A percentile compares a stretch with the other conserved stretches of the same genome.
Conservation (phyloP, 2,329 filamentous ascomycete genomes). For the Sporothrix luriei region DNA sequence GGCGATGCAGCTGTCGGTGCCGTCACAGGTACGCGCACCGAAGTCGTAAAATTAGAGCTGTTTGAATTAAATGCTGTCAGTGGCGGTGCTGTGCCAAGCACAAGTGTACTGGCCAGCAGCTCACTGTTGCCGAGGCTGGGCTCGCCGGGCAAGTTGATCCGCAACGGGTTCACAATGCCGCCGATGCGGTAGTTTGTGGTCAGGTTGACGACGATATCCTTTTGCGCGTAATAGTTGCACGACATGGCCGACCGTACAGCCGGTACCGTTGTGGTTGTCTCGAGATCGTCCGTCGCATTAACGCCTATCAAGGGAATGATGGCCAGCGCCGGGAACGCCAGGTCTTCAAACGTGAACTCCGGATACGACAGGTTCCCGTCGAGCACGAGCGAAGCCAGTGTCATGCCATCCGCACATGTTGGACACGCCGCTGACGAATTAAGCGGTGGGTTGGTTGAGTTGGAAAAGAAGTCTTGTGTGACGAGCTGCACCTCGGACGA, state of each 20-base stretch:
- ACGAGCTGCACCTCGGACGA: slow-evolving; percentile 38
- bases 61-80: background rate
- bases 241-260: slow-evolving; percentile 43
- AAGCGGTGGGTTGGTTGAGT: slow-evolving; percentile 32
- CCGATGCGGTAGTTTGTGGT: slow-evolving; percentile 35
- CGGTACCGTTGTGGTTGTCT: slow-evolving; percentile 39
- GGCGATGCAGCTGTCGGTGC: background rate
- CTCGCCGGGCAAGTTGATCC: slow-evolving; percentile 37
- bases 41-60: background rate
- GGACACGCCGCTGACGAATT: slow-evolving; percentile 27
- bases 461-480: slow-evolving; percentile 42
- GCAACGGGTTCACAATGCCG: slow-evolving; percentile 35
- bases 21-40: background rate
- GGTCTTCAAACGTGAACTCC: slow-evolving; percentile 44
- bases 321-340: slow-evolving; percentile 40
- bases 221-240: slow-evolving; percentile 37
- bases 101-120: slow-evolving; percentile 35
- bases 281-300: slow-evolving; percentile 33
- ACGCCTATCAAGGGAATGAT: slow-evolving; percentile 32
- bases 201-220: slow-evolving; percentile 38
- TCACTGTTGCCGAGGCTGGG: slow-evolving; percentile 28
- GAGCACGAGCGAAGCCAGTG: slow-evolving; percentile 44
- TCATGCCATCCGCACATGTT: slow-evolving; percentile 40
- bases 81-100: slow-evolving; percentile 31
- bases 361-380: slow-evolving; percentile 44